Evolutionary conservation across 192 early-diverging fungal species (phyloP), one percentile per base, ranked within the genome.

Genomic region (Entophlyctis luteolus): DNA sequence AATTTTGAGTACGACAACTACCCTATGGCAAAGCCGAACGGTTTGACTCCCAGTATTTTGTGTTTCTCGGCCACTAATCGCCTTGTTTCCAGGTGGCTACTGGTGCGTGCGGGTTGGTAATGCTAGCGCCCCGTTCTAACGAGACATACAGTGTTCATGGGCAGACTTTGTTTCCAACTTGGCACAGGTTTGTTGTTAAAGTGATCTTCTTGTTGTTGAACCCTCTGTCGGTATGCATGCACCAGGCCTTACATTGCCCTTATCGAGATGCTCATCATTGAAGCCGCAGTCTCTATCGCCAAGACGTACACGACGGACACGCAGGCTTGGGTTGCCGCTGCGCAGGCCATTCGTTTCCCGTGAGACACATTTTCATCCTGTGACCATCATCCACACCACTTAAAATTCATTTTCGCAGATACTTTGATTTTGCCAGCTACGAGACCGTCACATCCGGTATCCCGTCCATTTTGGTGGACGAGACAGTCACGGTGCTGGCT

Each of bases 241-340:
- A 22, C 2, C 34, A 60, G 58, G 32, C 58, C 58, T 6, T 60
- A 60, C 39, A 60, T 60, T 45, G 58, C 58, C 20, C 38, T 60
- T n/a, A 20, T 60, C 20, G 58, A 60, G 38, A 60, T 25, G 35
- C 20, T 60, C 10, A 45, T 60, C 20, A 23, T 60, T 28, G 58
- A 60, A 46, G 58, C 58, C 18, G 58, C 58, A 1, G 25, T 45
- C 20, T 37, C 39, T 14, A 38, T 60, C 29, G 58, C 58, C 2
- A 60, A 60, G 25, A 38, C 25, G 39, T 60, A 60, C 25, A 60
- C 58, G n/a, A 27, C 14, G 35, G 58, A 60, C 38, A 60, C 58
- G 8, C 58, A 60, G 25, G 20, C 39, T 23, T 60, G 58, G 58
- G 10, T 60, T 20, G n/a, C 35, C 20, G 58, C 58, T 45, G 58